These are phyloP conservation scores for Flaveria brownii DNA, from an alignment of 129 eudicot genomes.

Conservation along the genomic window DNA sequence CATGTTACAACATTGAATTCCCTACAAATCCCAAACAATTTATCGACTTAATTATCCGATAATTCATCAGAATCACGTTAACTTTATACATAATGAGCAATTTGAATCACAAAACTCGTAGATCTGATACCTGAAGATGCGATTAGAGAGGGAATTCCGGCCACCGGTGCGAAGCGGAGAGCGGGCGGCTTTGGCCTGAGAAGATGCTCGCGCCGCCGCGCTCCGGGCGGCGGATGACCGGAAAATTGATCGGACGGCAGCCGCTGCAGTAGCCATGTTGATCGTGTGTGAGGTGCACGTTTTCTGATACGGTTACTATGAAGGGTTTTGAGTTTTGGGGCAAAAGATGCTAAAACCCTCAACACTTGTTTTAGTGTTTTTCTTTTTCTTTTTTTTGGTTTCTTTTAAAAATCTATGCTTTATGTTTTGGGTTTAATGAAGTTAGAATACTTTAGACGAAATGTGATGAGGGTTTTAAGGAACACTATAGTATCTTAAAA, in stretches of 20 bases:
- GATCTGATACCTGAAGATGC: slow-evolving; percentile 68
- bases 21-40: neutral
- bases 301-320: neutral
- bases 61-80: neutral
- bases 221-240: slow-evolving; percentile 65
- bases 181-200: slow-evolving; percentile 51
- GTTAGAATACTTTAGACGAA: no score
- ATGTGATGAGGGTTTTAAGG: no score
- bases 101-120: neutral
- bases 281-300: slow-evolving; percentile 1
- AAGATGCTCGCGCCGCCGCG: slow-evolving; percentile 58
- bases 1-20: neutral
- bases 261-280: slow-evolving; percentile 41
- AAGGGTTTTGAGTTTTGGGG: slow-evolving; percentile 32
- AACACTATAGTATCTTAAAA: no score
- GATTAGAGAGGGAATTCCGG: slow-evolving; percentile 55
- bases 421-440: no score
- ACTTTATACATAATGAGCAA: neutral
- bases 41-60: neutral
- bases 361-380: neutral
- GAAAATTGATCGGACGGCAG: slow-evolving; percentile 78
- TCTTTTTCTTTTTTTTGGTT: no score
- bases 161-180: slow-evolving; percentile 55
- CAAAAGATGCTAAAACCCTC: slow-evolving; percentile 23
- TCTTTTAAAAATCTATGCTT: no score